Evolutionary conservation across 768 basidiomycete genomes (phyloP), one percentile per base, ranked within the genome.

Genomic region (Chiua virens): DNA sequence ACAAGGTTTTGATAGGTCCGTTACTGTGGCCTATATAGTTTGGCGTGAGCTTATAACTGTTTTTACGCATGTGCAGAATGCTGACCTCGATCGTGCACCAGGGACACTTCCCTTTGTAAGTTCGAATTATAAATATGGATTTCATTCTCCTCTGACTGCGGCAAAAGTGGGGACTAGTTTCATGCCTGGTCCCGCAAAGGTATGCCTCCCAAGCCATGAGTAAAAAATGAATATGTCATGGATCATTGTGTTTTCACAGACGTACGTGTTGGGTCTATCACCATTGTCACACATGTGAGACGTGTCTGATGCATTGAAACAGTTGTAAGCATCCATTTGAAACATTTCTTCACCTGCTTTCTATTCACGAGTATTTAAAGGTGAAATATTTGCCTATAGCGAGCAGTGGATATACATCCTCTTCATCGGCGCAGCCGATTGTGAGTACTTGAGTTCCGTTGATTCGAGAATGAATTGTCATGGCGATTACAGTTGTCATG

Each of bases 361-460:
- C 18, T 15, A 38, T 18, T 44, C 37, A 46, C 15, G n/a, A 35
- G 28, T 34, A 5, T 27, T 39, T 15, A 3, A 39, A 48, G 52
- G 52, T 21, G 23, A 47, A 39, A 44, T 44, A 25, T 13, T 50
- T 13, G 28, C 10, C 28, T 9, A 15, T 23, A 10, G 17, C 39
- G 28, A 15, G 42, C 5, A 23, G 5, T 54, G 49, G 49, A 10
- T 22, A 3, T 47, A 37, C 18, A 6, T 30, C 8, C 14, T 50
- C 1, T 54, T 54, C 30, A 6, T 50, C 21, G 41, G 20, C 18
- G 27, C 40, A 13, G 45, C 49, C 1, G 53, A 55, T 34, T 28
- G 53, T 55, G 45, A 50, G 53, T 37, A 11, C 4, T 14, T 6
- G 32, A 8, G 7, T 14, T 14, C 14, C 32, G 2, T 8, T 4